Evolutionary conservation across 768 basidiomycete species (phyloP).

Genomic region (Boletus reticulatus): DNA sequence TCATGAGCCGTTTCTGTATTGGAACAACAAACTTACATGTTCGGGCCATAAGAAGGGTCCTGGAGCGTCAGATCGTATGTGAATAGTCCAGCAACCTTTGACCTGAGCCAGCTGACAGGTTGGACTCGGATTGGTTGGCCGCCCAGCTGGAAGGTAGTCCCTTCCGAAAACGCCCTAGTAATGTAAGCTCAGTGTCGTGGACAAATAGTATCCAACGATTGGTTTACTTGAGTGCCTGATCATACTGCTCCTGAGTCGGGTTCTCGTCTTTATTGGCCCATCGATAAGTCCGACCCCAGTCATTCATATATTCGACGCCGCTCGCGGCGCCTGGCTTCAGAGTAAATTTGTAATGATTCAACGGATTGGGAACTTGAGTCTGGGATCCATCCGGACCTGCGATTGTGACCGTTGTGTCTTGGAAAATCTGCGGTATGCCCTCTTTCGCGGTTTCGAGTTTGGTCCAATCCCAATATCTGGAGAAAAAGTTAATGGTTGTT

Average conservation of each 20-base stretch:
- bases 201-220: no score
- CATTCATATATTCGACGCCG: conserved; percentile 4
- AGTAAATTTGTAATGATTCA: conserved; percentile 4
- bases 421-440: conserved; percentile 1
- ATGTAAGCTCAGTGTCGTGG: neutral
- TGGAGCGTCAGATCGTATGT: conserved; percentile 12
- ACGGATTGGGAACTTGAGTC: neutral
- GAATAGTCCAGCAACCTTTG: conserved; percentile 14
- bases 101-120: conserved; percentile 17
- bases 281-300: conserved; percentile 11
- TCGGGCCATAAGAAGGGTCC: conserved; percentile 9
- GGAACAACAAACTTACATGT: conserved; percentile 2
- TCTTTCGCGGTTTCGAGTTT: neutral
- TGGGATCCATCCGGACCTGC: neutral
- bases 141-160: neutral
- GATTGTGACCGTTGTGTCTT: neutral
- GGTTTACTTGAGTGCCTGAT: conserved; percentile 6
- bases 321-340: neutral
- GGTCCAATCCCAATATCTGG: conserved; percentile 16
- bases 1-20: neutral
- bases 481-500: neutral
- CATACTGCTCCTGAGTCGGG: conserved; percentile 3
- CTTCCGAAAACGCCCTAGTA: conserved; percentile 1
- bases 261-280: conserved; percentile 5
- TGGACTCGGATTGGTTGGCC: neutral